phyloP scores from a whole-genome alignment of 768 basidiomycete genomes.

The Pilatotrama ljubarskyi region DNA sequence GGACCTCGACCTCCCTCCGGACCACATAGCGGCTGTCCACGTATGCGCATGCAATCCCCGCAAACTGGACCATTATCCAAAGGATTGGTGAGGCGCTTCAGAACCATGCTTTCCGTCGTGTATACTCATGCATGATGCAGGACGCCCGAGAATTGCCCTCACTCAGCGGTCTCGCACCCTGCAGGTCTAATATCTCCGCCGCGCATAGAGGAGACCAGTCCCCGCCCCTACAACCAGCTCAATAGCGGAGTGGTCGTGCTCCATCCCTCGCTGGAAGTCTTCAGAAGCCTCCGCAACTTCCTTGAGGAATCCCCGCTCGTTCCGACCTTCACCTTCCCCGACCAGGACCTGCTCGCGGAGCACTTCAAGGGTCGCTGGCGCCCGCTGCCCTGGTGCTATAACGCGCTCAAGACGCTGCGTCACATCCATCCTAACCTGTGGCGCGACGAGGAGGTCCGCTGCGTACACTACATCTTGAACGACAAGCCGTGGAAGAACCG shows the following conservation, averaged over 20 bases:
- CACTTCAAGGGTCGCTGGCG: constrained; percentile 80
- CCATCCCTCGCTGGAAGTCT: constrained; percentile 62
- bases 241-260: constrained; percentile 91
- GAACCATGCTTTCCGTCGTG: not conserved
- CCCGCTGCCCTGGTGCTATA: constrained; percentile 84
- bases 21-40: constrained; percentile 85
- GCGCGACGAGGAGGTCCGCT: constrained; percentile 82
- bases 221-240: constrained; percentile 77
- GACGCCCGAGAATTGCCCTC: constrained; percentile 91
- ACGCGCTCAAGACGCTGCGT: constrained; percentile 88
- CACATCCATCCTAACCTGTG: constrained; percentile 72
- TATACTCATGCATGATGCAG: constrained; percentile 42
- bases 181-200: constrained; percentile 49
- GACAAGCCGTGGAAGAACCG: constrained; percentile 85
- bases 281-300: constrained; percentile 53
- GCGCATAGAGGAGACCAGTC: constrained; percentile 43
- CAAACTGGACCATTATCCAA: constrained; percentile 80
- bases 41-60: constrained; percentile 95
- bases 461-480: constrained; percentile 82
- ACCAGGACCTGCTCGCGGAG: constrained; percentile 88
- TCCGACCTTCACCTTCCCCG: constrained; percentile 70
- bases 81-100: constrained; percentile 64
- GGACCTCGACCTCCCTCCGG: constrained; percentile 51
- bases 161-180: constrained; percentile 54
- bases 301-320: constrained; percentile 58